Percentiles rank a stretch among this genome's conserved stretches.
phyloP scores from a whole-genome alignment of 1,284 basidiomycete genomes.

The Lentinula novae-zelandiae region DNA sequence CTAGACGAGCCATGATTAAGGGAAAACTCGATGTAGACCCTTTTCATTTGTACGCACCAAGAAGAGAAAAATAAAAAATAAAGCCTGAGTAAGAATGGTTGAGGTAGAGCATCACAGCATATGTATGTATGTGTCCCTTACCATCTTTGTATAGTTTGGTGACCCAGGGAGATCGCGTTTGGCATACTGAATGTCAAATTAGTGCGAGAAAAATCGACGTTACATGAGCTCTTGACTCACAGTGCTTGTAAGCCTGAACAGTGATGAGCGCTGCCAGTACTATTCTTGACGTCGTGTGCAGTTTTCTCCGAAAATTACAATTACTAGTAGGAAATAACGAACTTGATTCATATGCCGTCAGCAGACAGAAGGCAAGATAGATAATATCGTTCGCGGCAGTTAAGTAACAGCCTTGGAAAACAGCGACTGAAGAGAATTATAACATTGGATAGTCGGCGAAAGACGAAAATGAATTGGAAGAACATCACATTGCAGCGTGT shows the following conservation, averaged over 20 bases:
- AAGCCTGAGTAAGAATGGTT: conserved; percentile 24
- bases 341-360: conserved; percentile 39
- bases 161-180: conserved; percentile 32
- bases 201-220: not conserved
- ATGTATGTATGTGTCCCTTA: conserved; percentile 13
- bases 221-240: conserved; percentile 19
- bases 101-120: not conserved
- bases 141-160: conserved; percentile 38
- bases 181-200: conserved; percentile 24
- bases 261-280: conserved; percentile 35
- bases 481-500: conserved; percentile 19
- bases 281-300: conserved; percentile 15
- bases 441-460: too few species aligned
- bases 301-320: not conserved
- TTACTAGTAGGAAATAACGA: conserved; percentile 13
- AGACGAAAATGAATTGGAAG: too few species aligned
- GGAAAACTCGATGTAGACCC: too few species aligned
- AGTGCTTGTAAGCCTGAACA: conserved; percentile 33
- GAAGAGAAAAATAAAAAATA: conserved; percentile 36
- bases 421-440: not conserved
- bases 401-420: conserved; percentile 27
- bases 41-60: conserved; percentile 23
- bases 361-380: conserved; percentile 34
- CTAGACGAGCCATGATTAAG: too few species aligned
- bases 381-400: conserved; percentile 30